Evolutionary conservation across 1,284 basidiomycete species (phyloP), one percentile per base, ranked within the genome.

Genomic region (Leucoagaricus sp.): DNA sequence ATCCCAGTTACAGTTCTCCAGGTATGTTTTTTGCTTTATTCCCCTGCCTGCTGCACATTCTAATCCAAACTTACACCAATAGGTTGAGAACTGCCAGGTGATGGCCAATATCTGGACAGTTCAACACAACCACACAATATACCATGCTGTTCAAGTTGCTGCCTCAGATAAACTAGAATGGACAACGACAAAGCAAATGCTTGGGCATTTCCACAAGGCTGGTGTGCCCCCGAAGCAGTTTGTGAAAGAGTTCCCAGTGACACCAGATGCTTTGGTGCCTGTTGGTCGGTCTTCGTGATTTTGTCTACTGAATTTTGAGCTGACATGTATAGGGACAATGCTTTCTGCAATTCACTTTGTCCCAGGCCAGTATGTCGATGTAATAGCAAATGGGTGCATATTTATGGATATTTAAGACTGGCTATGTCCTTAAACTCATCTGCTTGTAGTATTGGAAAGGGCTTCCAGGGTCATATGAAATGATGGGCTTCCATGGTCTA

Each of bases 391-490:
- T 63, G 93, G 93, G 92, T 97, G 72, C 65, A 93, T 82, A 23
- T 42, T n/a, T n/a, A n/a, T n/a, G n/a, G n/a, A n/a, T n/a, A n/a
- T n/a, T n/a, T n/a, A n/a, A n/a, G n/a, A n/a, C n/a, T 1, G 19
- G 4, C 8, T 21, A 50, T 12, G 31, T 60, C 45, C 53, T 58
- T 58, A 57, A 60, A n/a, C 46, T 51, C 13, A n/a, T n/a, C 7
- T 21, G 8, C 38, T 26, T 61, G 5, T 64, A 97, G 94, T 3
- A 91, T 96, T 62, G 97, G 97, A 21, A 98, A 98, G 74, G 97
- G 97, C 17, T 98, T 96, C 74, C 91, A 94, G 64, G 97, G 97
- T 69, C 88, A 84, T 45, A 99, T 99, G 97, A 99, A 99, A 75
- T 83, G 94, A 47, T 96, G 94, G 86, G 90, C 46, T 99, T 97